Evolutionary conservation across 768 basidiomycete species (phyloP), one percentile per base, ranked within the genome.

Genomic region (Strobilomyces confusus): DNA sequence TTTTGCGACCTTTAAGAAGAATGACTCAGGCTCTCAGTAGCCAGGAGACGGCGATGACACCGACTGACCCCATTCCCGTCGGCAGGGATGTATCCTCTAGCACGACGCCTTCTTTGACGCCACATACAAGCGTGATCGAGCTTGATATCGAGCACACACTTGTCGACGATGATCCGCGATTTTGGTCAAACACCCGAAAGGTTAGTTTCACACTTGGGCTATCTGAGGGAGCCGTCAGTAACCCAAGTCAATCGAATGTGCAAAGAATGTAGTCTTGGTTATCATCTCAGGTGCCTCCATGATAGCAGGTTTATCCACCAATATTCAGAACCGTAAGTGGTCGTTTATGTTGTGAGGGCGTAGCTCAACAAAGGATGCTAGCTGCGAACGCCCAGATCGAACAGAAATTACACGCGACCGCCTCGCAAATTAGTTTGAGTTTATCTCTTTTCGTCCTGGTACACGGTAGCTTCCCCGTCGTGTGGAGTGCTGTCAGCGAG

Each of bases 351-450:
- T 32, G 19, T 11, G 13, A 19, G 4, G 0, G 9, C 12, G 2
- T 9, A 0, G 2, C 25, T 34, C 60, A 14, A 62, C 37, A 6
- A 12, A 19, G 4, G 25, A 33, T 5, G 11, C 8, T 51, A 91
- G 88, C 89, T 26, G 83, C 87, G 7, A 85, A 89, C 25, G 69
- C 79, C 19, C 72, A 82, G 51, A 85, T 90, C 68, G 76, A 87
- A 60, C 61, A 65, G 5, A 75, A 87, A 12, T 73, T 93, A 20
- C 77, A 79, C 33, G 82, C 88, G 3, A 81, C 80, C 0, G 72
- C 77, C 32, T 71, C 76, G 1, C 74, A 87, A 51, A 84, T 93
- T 53, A 85, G 87, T 44, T 72, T 82, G 64, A 85, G 79, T 52
- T 68, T 91, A 19, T 86, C 89, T 0, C 55, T 89, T 13, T 92